phyloP scores from a whole-genome alignment of 192 early-diverging fungal species.

The Backusella australiensis region DNA sequence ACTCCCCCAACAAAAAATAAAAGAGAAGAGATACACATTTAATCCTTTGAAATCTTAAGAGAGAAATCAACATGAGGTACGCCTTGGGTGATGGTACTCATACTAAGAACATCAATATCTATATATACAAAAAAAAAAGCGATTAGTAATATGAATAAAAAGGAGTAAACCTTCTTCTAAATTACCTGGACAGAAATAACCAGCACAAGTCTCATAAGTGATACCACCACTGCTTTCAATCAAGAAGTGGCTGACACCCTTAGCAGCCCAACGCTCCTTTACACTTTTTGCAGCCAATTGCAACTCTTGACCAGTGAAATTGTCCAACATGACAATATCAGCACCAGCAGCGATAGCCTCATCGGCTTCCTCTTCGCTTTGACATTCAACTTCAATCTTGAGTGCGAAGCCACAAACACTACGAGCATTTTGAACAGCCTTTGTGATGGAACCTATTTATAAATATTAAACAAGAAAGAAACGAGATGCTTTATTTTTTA shows the following conservation, averaged over 20 bases:
- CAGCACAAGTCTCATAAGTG: conserved; percentile 78
- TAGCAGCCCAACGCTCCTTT: conserved; percentile 68
- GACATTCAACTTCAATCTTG: conserved; percentile 98
- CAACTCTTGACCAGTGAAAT: conserved; percentile 76
- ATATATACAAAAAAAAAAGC: not conserved
- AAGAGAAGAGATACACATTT: not conserved
- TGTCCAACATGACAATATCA: conserved; percentile 98
- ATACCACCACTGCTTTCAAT: conserved; percentile 97
- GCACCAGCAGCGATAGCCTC: conserved; percentile 96
- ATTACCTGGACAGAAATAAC: conserved; percentile 79
- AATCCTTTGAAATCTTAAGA: conserved; percentile 69
- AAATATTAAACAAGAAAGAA: not conserved
- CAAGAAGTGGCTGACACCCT: conserved; percentile 64
- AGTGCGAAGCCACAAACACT: conserved; percentile 85
- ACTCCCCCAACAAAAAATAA: too few species aligned
- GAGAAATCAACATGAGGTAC: conserved; percentile 98
- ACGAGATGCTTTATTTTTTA: not conserved
- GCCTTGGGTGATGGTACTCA: conserved; percentile 91
- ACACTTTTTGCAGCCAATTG: conserved; percentile 65
- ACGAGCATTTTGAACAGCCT: conserved; percentile 81
- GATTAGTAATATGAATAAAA: not conserved
- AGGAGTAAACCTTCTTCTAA: not conserved
- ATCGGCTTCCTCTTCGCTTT: conserved; percentile 85
- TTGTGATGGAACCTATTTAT: conserved; percentile 79
- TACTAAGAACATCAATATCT: conserved; percentile 80